Evolutionary conservation across 129 eudicot genomes (phyloP).

Genomic region (Centrapalus pauciflorus): DNA sequence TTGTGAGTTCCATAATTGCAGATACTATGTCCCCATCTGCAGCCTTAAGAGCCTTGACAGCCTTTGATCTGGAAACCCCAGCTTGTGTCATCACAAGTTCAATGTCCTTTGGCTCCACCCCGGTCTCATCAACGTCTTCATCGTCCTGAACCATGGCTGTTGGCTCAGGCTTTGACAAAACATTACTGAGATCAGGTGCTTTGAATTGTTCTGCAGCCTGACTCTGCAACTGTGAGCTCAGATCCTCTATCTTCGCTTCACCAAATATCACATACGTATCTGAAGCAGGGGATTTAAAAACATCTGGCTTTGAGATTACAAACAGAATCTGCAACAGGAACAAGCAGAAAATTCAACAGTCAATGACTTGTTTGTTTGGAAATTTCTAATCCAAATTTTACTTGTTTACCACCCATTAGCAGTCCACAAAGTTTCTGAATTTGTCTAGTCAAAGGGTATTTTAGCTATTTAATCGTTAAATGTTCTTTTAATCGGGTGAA

Average conservation of each 20-base stretch:
- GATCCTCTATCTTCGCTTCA: slow-evolving; percentile 69
- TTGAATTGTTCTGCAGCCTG: slow-evolving; percentile 90
- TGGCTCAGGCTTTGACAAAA: slow-evolving; percentile 45
- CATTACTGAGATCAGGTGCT: slow-evolving; percentile 44
- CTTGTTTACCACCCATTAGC: too few species aligned
- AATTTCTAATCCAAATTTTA: too few species aligned
- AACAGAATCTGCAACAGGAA: slow-evolving; percentile 38
- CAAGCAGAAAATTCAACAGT: not conserved
- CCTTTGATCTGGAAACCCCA: slow-evolving; percentile 61
- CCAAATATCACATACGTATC: slow-evolving; percentile 65
- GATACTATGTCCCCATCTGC: slow-evolving; percentile 79
- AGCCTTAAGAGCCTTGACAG: slow-evolving; percentile 73
- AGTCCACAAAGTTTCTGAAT: too few species aligned
- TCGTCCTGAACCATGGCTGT: slow-evolving; percentile 49
- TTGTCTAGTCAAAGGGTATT: too few species aligned
- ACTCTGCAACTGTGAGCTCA: slow-evolving; percentile 73
- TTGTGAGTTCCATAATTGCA: slow-evolving; percentile 89
- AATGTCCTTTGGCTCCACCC: slow-evolving; percentile 74
- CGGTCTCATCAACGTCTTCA: slow-evolving; percentile 74
- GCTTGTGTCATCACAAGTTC: slow-evolving; percentile 91
- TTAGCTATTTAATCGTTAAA: too few species aligned
- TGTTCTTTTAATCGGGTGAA: not conserved
- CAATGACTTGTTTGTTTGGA: not conserved
- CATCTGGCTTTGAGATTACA: slow-evolving; percentile 67
- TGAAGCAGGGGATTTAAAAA: slow-evolving; percentile 65